These are phyloP conservation scores for Metschnikowia peoriensis DNA, from an alignment of 805 yeast species.

Conservation along the genomic window DNA sequence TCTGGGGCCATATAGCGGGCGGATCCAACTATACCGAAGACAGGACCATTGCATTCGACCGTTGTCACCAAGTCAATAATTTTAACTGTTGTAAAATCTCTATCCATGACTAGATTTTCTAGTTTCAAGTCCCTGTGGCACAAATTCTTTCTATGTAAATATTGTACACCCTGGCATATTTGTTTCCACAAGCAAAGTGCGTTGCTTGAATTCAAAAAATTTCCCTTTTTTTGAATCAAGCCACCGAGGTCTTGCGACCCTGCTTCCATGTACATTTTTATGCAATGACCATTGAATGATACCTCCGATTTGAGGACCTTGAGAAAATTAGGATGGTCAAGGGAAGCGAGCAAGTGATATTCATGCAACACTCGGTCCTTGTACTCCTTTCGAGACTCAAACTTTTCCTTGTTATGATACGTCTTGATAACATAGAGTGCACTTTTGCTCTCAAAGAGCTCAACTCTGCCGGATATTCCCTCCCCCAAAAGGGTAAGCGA, in stretches of 20 bases:
- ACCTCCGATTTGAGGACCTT: conserved; percentile 30
- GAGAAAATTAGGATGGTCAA: conserved; percentile 36
- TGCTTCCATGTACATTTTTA: conserved; percentile 35
- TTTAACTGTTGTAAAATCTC: conserved; percentile 30
- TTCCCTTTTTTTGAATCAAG: conserved; percentile 10
- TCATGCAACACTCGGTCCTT: conserved; percentile 38
- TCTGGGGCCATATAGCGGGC: conserved; percentile 49
- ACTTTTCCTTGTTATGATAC: conserved; percentile 38
- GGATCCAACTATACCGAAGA: conserved; percentile 50
- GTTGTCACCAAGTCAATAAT: conserved; percentile 46
- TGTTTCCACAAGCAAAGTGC: conserved; percentile 41
- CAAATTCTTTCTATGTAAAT: conserved; percentile 36
- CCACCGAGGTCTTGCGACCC: conserved; percentile 22
- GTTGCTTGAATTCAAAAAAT: conserved; percentile 7
- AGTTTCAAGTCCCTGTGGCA: conserved; percentile 54
- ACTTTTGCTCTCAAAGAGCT: conserved; percentile 16
- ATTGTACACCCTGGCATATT: conserved; percentile 34
- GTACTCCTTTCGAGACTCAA: conserved; percentile 42
- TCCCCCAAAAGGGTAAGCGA: conserved; percentile 23
- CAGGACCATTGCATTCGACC: conserved; percentile 11
- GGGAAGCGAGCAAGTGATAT: conserved; percentile 25
- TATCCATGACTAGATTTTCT: conserved; percentile 42
- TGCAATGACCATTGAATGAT: conserved; percentile 19
- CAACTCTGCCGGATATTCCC: conserved; percentile 36
- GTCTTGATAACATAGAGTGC: conserved; percentile 44